phyloP scores from a whole-genome alignment of 768 basidiomycete species.

The Lentinula sp. region DNA sequence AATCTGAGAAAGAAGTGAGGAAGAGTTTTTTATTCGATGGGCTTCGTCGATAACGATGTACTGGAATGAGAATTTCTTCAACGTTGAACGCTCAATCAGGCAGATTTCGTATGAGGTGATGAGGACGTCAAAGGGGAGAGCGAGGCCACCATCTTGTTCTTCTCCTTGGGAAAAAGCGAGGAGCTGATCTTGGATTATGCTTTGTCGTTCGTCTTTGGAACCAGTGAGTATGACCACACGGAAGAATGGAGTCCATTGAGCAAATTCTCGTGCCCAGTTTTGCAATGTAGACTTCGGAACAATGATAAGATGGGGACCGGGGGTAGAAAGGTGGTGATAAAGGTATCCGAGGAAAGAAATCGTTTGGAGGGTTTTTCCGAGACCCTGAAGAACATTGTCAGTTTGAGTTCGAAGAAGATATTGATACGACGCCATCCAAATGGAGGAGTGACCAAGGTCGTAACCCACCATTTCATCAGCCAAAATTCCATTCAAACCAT shows the following conservation, averaged over 20 bases:
- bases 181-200: conserved; percentile 71
- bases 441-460: neutral
- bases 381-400: conserved; percentile 51
- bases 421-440: neutral
- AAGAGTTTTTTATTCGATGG: conserved; percentile 98
- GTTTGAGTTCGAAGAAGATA: conserved; percentile 2
- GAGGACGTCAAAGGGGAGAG: conserved; percentile 69
- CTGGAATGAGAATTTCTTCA: conserved; percentile 95
- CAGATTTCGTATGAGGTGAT: conserved; percentile 98
- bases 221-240: conserved; percentile 79
- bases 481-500: conserved; percentile 93
- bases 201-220: conserved; percentile 82
- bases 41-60: conserved; percentile 99
- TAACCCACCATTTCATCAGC: conserved; percentile 86
- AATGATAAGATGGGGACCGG: conserved; percentile 89
- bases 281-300: conserved; percentile 98
- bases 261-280: conserved; percentile 95
- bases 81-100: conserved; percentile 85
- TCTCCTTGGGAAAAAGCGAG: conserved; percentile 52
- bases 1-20: conserved; percentile 92
- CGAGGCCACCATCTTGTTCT: neutral
- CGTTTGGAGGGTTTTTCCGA: conserved; percentile 97
- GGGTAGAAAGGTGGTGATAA: conserved; percentile 69
- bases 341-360: conserved; percentile 96
- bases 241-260: conserved; percentile 86